phyloP scores from a whole-genome alignment of 192 early-diverging fungal genomes.

The Podila clonocystis region DNA sequence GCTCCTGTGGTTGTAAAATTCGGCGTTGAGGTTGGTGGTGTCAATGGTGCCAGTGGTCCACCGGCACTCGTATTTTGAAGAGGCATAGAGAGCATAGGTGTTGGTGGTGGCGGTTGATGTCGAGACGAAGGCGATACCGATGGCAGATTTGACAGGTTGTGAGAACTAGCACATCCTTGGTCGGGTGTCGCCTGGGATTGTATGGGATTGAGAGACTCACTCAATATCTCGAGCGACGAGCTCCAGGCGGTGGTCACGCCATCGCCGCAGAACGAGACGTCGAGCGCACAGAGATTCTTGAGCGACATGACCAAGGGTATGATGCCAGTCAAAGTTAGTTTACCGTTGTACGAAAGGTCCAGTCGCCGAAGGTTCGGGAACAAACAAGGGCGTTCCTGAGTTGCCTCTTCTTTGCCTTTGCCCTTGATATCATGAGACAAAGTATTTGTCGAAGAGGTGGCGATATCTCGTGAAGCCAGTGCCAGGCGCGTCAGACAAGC shows the following conservation, averaged over 20 bases:
- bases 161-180: too few relatives aligned
- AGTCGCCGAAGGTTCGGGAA: slow-evolving; percentile 34
- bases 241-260: slow-evolving; percentile 37
- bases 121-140: too few relatives aligned
- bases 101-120: too few relatives aligned
- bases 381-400: slow-evolving; percentile 1
- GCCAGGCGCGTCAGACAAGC: slow-evolving; percentile 22
- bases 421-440: slow-evolving; percentile 16
- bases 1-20: not conserved
- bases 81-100: too few relatives aligned
- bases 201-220: slow-evolving; percentile 6
- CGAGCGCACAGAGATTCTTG: slow-evolving; percentile 34
- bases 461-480: not conserved
- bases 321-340: slow-evolving; percentile 31
- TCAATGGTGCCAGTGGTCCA: not conserved
- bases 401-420: not conserved
- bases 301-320: slow-evolving; percentile 43
- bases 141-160: too few relatives aligned
- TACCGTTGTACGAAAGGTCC: slow-evolving; percentile 46
- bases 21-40: not conserved
- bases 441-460: not conserved
- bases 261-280: slow-evolving; percentile 43
- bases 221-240: slow-evolving; percentile 5
- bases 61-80: too few relatives aligned
- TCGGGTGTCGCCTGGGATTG: not conserved